phyloP scores from a whole-genome alignment of 768 basidiomycete species.

The Fistulinella prunicolor region DNA sequence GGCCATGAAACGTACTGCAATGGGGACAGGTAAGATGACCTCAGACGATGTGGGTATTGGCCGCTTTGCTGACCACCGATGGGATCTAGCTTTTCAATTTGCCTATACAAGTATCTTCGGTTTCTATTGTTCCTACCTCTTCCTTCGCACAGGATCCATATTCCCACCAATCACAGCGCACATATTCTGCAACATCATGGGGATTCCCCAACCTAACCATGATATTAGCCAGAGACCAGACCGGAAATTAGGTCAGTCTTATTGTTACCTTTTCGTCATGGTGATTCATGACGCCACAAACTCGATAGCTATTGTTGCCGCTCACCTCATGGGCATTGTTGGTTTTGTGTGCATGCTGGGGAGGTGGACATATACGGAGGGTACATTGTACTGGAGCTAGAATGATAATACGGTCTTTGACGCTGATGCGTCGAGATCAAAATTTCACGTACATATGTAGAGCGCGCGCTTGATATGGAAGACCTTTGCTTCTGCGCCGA shows the following conservation, averaged over 20 bases:
- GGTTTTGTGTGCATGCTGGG: slow-evolving; percentile 53
- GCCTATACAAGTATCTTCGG: slow-evolving; percentile 93
- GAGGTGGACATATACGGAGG: slow-evolving; percentile 45
- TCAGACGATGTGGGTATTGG: neutral
- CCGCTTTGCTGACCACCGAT: slow-evolving; percentile 14
- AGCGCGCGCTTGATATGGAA: neutral
- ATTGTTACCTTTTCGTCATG: slow-evolving; percentile 9
- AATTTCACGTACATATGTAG: neutral
- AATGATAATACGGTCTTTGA: neutral
- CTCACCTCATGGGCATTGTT: slow-evolving; percentile 59
- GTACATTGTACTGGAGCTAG: slow-evolving; percentile 43
- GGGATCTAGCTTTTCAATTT: slow-evolving; percentile 73
- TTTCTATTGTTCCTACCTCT: slow-evolving; percentile 80
- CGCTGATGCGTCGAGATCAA: slow-evolving; percentile 10
- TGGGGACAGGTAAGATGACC: slow-evolving; percentile 48
- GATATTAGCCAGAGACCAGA: slow-evolving; percentile 56
- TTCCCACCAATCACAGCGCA: slow-evolving; percentile 78
- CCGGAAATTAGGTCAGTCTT: slow-evolving; percentile 48
- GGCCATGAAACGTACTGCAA: slow-evolving; percentile 63
- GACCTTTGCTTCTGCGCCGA: neutral
- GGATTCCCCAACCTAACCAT: slow-evolving; percentile 64
- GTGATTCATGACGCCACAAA: slow-evolving; percentile 10
- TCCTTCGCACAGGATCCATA: slow-evolving; percentile 82
- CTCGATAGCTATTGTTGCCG: slow-evolving; percentile 46
- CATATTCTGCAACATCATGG: slow-evolving; percentile 93